Conservation (phyloP, 768 basidiomycete species). For the Tephrocybe sp. region DNA sequence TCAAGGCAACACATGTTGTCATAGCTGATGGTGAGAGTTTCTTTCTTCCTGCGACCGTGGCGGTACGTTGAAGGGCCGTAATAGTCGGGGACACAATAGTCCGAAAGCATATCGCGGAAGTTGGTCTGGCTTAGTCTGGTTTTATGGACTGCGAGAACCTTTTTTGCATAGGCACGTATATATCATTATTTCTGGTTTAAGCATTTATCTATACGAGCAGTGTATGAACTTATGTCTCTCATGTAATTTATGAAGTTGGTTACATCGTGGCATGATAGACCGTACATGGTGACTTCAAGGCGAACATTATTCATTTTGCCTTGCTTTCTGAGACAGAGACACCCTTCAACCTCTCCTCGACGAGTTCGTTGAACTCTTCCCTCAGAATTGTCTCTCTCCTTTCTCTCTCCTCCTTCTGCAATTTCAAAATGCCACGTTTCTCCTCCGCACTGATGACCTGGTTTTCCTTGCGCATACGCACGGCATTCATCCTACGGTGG, state of each 20-base stretch:
- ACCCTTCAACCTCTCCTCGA: conserved; percentile 71
- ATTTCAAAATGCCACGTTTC: conserved; percentile 92
- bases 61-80: neutral
- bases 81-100: conserved; percentile 65
- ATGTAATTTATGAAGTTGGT: neutral
- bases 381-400: conserved; percentile 87
- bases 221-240: neutral
- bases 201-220: neutral
- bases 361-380: conserved; percentile 87
- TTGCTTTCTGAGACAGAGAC: conserved; percentile 5
- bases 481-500: conserved; percentile 97
- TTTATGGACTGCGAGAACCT: too few species aligned
- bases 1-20: conserved; percentile 61
- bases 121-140: conserved; percentile 43
- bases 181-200: neutral
- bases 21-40: conserved; percentile 52
- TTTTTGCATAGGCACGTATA: too few species aligned
- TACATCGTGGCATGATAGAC: too few species aligned
- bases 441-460: conserved; percentile 99
- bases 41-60: neutral
- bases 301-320: neutral
- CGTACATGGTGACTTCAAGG: too few species aligned
- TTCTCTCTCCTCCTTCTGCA: conserved; percentile 93
- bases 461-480: conserved; percentile 98
- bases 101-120: conserved; percentile 56